These are phyloP conservation scores for Aspergillus ellipticus DNA, from an alignment of 495 filamentous ascomycete species.

Conservation along the genomic window DNA sequence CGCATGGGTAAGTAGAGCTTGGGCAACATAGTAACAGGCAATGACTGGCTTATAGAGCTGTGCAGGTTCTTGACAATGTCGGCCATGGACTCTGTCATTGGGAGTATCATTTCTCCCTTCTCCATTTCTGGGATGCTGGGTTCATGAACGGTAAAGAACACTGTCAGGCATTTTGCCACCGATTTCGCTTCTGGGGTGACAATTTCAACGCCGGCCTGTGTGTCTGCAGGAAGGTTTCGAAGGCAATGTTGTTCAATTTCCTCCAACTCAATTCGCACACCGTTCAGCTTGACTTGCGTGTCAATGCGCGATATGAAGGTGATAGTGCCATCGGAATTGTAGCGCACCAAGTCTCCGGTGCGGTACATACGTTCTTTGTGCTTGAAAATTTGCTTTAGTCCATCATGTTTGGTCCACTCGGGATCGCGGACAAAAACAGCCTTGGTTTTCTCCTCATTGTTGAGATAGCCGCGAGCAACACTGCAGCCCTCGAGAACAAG, in stretches of 20 bases:
- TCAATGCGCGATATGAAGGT: conserved; percentile 57
- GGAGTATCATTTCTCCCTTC: conserved; percentile 27
- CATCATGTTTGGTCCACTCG: conserved; percentile 36
- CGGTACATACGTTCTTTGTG: not conserved
- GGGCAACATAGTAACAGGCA: conserved; percentile 59
- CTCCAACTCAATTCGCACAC: conserved; percentile 61
- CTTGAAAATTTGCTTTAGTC: conserved; percentile 14
- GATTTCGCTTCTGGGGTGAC: conserved; percentile 33
- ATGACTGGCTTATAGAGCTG: conserved; percentile 25
- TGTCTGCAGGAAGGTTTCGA: conserved; percentile 26
- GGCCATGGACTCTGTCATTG: conserved; percentile 29
- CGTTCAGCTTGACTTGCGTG: conserved; percentile 62
- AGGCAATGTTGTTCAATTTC: conserved; percentile 60
- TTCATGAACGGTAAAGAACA: conserved; percentile 37
- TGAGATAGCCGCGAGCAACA: conserved; percentile 57
- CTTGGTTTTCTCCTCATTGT: conserved; percentile 51
- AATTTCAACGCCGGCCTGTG: conserved; percentile 42
- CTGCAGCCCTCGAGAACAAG: conserved; percentile 61
- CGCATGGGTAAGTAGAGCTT: conserved; percentile 56
- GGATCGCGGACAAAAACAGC: conserved; percentile 56
- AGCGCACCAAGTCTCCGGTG: conserved; percentile 54
- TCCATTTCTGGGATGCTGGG: conserved; percentile 17
- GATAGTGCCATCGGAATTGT: conserved; percentile 48
- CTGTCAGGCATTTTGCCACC: conserved; percentile 37
- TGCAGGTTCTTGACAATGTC: conserved; percentile 33